Conservation (phyloP, 768 basidiomycete genomes). For the Amanita muscaria region DNA sequence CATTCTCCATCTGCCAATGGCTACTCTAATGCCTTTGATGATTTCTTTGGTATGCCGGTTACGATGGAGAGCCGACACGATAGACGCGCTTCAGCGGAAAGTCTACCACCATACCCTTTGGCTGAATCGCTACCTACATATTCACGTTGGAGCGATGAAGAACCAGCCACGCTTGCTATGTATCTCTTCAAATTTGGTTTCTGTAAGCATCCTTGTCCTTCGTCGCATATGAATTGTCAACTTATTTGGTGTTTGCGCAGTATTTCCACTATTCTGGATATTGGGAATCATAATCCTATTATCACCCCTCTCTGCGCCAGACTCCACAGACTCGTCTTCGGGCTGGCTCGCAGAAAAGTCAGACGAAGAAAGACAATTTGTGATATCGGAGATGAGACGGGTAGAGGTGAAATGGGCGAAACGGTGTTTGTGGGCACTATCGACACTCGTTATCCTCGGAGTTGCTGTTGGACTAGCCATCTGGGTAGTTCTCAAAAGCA, state of each 20-base stretch:
- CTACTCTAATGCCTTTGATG: background rate
- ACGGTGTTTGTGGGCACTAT: conserved; percentile 20
- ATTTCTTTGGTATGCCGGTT: conserved; percentile 1
- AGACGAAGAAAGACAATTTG: conserved; percentile 35
- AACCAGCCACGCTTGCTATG: conserved; percentile 48
- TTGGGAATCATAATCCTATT: conserved; percentile 48
- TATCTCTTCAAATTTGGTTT: conserved; percentile 60
- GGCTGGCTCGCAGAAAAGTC: conserved; percentile 53
- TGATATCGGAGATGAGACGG: conserved; percentile 38
- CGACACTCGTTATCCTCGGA: background rate
- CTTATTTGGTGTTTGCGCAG: conserved; percentile 21
- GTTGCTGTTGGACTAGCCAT: background rate
- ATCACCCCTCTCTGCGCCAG: conserved; percentile 40
- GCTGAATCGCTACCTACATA: conserved; percentile 27
- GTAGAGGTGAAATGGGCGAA: conserved; percentile 49
- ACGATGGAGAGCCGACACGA: conserved; percentile 1
- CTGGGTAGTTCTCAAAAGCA: background rate
- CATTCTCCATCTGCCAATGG: background rate
- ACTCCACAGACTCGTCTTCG: conserved; percentile 18
- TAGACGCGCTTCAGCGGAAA: conserved; percentile 10
- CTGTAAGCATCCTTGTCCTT: conserved; percentile 28
- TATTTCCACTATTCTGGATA: conserved; percentile 57
- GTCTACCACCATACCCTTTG: conserved; percentile 41
- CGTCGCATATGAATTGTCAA: background rate
- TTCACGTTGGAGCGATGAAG: conserved; percentile 24